Percentiles rank a stretch among this genome's conserved stretches.
Evolutionary conservation across 2,329 filamentous ascomycete genomes (phyloP).

Genomic region (Aspergillus sp.): DNA sequence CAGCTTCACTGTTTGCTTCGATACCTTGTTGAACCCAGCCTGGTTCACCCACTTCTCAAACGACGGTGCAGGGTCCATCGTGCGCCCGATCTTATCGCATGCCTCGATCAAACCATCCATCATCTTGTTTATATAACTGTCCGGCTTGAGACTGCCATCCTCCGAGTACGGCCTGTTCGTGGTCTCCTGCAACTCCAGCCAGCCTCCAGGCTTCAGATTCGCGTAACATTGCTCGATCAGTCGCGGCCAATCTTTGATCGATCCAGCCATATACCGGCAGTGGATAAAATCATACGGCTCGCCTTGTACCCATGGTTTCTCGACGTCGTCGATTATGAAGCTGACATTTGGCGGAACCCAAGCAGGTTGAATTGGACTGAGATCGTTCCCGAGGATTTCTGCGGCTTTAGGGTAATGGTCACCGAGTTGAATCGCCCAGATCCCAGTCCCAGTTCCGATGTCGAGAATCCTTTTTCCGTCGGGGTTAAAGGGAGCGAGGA

Average conservation of each 20-base stretch:
- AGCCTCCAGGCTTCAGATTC: constrained; percentile 21
- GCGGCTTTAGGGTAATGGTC: constrained; percentile 41
- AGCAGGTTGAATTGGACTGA: constrained; percentile 47
- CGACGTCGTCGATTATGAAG: constrained; percentile 42
- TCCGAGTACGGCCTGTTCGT: constrained; percentile 20
- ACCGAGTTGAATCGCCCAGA: constrained; percentile 42
- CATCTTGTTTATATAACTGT: constrained; percentile 21
- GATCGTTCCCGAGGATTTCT: constrained; percentile 52
- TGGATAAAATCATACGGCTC: constrained; percentile 40
- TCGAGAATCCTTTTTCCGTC: constrained; percentile 40
- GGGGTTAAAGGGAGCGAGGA: constrained; percentile 41
- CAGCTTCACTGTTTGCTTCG: constrained; percentile 14
- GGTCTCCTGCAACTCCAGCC: constrained; percentile 24
- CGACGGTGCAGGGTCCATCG: constrained; percentile 24
- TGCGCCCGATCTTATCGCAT: constrained; percentile 19
- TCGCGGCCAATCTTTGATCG: constrained; percentile 35
- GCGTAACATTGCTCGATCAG: constrained; percentile 21
- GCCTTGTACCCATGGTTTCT: constrained; percentile 34
- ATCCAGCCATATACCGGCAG: constrained; percentile 37
- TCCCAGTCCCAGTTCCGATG: constrained; percentile 45
- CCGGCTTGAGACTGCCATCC: constrained; percentile 16
- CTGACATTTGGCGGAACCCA: constrained; percentile 44
- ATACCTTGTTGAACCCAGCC: constrained; percentile 19
- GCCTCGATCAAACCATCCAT: constrained; percentile 23
- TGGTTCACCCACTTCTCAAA: constrained; percentile 20